Evolutionary conservation across 163 green algal species (phyloP).

Genomic region (Volvox carteri): DNA sequence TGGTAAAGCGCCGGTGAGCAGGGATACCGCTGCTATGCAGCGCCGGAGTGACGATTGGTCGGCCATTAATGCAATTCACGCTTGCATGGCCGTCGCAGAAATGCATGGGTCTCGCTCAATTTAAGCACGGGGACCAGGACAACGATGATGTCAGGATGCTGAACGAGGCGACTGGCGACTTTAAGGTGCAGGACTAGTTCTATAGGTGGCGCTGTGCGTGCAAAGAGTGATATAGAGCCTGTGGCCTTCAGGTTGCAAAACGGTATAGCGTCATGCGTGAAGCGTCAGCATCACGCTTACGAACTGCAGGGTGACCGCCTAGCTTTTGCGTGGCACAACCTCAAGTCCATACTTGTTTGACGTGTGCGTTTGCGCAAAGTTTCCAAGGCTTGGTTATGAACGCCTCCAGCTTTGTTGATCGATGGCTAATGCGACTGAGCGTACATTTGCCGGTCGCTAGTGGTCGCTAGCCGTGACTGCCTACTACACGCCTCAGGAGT

Average conservation of each 20-base stretch:
- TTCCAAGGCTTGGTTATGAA: too few species aligned
- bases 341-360: not conserved
- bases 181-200: slow-evolving; percentile 21
- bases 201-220: too few species aligned
- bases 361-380: not conserved
- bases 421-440: too few species aligned
- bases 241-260: too few species aligned
- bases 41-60: not conserved
- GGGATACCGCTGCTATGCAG: not conserved
- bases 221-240: too few species aligned
- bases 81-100: not conserved
- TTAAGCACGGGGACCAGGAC: slow-evolving; percentile 24
- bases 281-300: too few species aligned
- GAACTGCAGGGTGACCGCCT: not conserved
- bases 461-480: not conserved
- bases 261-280: too few species aligned
- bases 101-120: slow-evolving; percentile 24
- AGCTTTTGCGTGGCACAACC: not conserved
- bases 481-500: not conserved
- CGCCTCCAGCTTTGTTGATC: too few species aligned
- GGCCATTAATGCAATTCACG: not conserved
- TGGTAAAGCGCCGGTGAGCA: slow-evolving; percentile 39
- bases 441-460: too few species aligned
- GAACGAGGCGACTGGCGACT: slow-evolving; percentile 20
- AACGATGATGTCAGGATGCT: slow-evolving; percentile 34